Percentiles rank a stretch among this genome's conserved stretches.
These are phyloP conservation scores for Lactarius vividus DNA, from an alignment of 768 basidiomycete genomes.

Conservation along the genomic window DNA sequence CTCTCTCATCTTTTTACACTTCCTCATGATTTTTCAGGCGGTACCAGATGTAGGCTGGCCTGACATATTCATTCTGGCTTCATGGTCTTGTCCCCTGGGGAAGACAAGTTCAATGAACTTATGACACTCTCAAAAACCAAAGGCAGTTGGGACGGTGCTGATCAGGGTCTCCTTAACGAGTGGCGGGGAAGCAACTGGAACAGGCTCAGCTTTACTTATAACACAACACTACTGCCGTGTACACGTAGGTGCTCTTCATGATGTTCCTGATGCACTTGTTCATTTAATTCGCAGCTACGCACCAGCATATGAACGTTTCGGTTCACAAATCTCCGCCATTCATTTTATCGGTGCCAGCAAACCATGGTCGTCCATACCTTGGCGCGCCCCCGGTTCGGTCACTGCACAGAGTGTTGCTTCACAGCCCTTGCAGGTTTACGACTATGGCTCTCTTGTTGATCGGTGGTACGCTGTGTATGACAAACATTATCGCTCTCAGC, in stretches of 20 bases:
- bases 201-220: slow-evolving; percentile 94
- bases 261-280: background rate
- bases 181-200: slow-evolving; percentile 89
- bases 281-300: slow-evolving; percentile 64
- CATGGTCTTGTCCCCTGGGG: slow-evolving; percentile 78
- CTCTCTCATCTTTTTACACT: slow-evolving; percentile 89
- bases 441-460: slow-evolving; percentile 80
- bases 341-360: slow-evolving; percentile 97
- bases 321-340: slow-evolving; percentile 78
- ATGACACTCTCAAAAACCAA: slow-evolving; percentile 66
- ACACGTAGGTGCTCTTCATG: slow-evolving; percentile 59
- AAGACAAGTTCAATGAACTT: slow-evolving; percentile 79
- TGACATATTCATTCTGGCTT: slow-evolving; percentile 98
- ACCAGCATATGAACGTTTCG: slow-evolving; percentile 93
- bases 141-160: slow-evolving; percentile 97
- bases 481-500: slow-evolving; percentile 70
- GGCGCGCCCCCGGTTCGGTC: slow-evolving; percentile 57
- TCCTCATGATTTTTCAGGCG: slow-evolving; percentile 83
- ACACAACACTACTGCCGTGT: slow-evolving; percentile 95
- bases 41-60: slow-evolving; percentile 99
- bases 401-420: slow-evolving; percentile 34
- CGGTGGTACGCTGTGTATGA: slow-evolving; percentile 93
- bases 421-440: slow-evolving; percentile 53
- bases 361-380: slow-evolving; percentile 81
- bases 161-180: slow-evolving; percentile 96